A percentile compares a stretch with the other conserved stretches of the same genome.
Conservation (phyloP, 1,139 yeast genomes). For the Yamadazyma atmosphaerica region DNA sequence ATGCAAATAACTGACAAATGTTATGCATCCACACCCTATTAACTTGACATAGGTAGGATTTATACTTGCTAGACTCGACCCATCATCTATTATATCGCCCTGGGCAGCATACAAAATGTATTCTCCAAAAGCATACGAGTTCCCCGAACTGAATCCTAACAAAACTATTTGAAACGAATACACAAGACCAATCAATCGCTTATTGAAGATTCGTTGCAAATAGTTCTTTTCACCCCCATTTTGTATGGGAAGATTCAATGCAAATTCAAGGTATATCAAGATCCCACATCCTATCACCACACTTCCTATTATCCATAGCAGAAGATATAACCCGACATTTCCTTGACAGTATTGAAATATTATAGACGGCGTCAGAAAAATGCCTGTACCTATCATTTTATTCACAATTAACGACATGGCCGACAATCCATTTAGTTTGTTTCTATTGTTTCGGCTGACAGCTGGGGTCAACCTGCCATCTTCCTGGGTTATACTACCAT, state of each 20-base stretch:
- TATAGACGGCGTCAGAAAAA: conserved; percentile 50
- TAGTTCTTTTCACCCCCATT: conserved; percentile 56
- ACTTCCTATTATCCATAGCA: conserved; percentile 47
- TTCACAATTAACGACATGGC: conserved; percentile 43
- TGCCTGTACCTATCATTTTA: conserved; percentile 55
- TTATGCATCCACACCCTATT: conserved; percentile 47
- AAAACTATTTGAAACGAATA: conserved; percentile 50
- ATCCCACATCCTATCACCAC: conserved; percentile 48
- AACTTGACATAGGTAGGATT: conserved; percentile 31
- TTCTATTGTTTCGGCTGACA: background rate
- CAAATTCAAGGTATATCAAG: conserved; percentile 47
- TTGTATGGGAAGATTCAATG: conserved; percentile 44
- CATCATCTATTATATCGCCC: conserved; percentile 22
- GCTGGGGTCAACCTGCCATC: no score
- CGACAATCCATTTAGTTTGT: conserved; percentile 10
- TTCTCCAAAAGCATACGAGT: conserved; percentile 53
- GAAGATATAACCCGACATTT: conserved; percentile 39
- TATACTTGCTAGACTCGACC: conserved; percentile 9
- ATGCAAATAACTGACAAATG: conserved; percentile 43
- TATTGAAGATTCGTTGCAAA: conserved; percentile 40
- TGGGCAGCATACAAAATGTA: conserved; percentile 41
- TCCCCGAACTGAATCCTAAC: conserved; percentile 52
- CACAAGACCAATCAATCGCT: conserved; percentile 41
- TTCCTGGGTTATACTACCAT: no score
- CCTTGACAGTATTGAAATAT: conserved; percentile 47